These are phyloP conservation scores for Cryptococcus sp. DNA, from an alignment of 1,284 basidiomycete species.

Conservation along the genomic window DNA sequence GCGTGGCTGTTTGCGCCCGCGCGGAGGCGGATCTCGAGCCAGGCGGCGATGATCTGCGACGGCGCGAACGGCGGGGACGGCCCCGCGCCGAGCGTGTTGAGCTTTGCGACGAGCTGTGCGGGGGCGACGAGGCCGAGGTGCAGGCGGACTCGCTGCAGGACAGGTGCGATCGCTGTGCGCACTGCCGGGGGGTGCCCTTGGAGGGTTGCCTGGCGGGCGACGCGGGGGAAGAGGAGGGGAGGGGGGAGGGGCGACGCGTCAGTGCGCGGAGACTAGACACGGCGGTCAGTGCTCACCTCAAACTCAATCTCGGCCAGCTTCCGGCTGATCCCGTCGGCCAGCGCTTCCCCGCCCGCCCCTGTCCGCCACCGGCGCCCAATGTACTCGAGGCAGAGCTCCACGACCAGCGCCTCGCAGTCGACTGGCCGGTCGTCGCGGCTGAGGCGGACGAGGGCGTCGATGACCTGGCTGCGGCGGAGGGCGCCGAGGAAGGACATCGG, in stretches of 20 bases:
- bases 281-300: constrained; percentile 25
- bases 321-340: constrained; percentile 28
- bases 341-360: background rate
- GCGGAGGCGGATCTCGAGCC: constrained; percentile 27
- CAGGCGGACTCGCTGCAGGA: constrained; percentile 29
- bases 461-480: constrained; percentile 26
- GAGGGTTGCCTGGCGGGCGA: constrained; percentile 26
- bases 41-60: constrained; percentile 16
- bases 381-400: constrained; percentile 37
- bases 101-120: constrained; percentile 23
- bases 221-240: too few relatives aligned
- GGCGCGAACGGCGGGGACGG: background rate
- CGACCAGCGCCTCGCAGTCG: constrained; percentile 15
- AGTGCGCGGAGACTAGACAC: background rate
- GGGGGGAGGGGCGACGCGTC: background rate
- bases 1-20: constrained; percentile 14
- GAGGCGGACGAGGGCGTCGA: constrained; percentile 27
- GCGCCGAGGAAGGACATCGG: constrained; percentile 11
- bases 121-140: constrained; percentile 32
- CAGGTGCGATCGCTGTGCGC: constrained; percentile 19
- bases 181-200: constrained; percentile 19
- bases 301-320: constrained; percentile 36
- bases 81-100: constrained; percentile 14
- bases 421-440: constrained; percentile 4
- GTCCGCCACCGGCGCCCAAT: constrained; percentile 30